phyloP scores from a whole-genome alignment of 495 filamentous ascomycete species.

The Parathielavia hyrcaniae region DNA sequence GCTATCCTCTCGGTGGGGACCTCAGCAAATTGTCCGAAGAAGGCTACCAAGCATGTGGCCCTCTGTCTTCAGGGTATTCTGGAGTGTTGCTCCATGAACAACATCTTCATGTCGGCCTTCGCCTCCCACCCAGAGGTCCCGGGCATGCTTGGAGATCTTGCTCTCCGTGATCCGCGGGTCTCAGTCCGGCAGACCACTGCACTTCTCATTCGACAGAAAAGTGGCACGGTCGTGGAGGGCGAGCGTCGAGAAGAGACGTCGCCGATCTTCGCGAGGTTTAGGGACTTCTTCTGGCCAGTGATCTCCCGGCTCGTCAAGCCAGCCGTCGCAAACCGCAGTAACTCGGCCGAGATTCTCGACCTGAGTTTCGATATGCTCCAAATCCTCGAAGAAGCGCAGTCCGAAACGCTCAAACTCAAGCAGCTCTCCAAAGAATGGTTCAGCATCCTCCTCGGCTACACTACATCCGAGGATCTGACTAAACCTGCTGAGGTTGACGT shows the following conservation, averaged over 20 bases:
- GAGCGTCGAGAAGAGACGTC: background rate
- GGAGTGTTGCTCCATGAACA: constrained; percentile 56
- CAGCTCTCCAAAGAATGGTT: constrained; percentile 24
- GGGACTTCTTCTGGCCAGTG: constrained; percentile 45
- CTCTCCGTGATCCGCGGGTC: constrained; percentile 40
- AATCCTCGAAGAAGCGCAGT: constrained; percentile 47
- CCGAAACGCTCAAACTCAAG: constrained; percentile 46
- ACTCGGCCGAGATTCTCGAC: constrained; percentile 42
- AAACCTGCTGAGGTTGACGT: constrained; percentile 45
- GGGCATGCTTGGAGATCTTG: constrained; percentile 32
- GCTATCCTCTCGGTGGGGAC: constrained; percentile 27
- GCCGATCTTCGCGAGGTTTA: constrained; percentile 33
- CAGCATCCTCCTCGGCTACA: constrained; percentile 25
- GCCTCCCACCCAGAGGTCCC: constrained; percentile 32
- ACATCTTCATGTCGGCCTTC: constrained; percentile 54
- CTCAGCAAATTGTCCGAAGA: constrained; percentile 24
- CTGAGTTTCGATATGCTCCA: constrained; percentile 48
- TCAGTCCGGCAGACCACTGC: constrained; percentile 39
- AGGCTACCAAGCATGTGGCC: constrained; percentile 41
- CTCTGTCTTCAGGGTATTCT: constrained; percentile 57
- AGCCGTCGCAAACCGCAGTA: constrained; percentile 31
- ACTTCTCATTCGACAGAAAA: constrained; percentile 32
- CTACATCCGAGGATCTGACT: constrained; percentile 41
- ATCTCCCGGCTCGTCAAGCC: constrained; percentile 38
- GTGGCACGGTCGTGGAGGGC: constrained; percentile 10